These are phyloP conservation scores for Mycena pura DNA, from an alignment of 768 basidiomycete species.

Conservation along the genomic window DNA sequence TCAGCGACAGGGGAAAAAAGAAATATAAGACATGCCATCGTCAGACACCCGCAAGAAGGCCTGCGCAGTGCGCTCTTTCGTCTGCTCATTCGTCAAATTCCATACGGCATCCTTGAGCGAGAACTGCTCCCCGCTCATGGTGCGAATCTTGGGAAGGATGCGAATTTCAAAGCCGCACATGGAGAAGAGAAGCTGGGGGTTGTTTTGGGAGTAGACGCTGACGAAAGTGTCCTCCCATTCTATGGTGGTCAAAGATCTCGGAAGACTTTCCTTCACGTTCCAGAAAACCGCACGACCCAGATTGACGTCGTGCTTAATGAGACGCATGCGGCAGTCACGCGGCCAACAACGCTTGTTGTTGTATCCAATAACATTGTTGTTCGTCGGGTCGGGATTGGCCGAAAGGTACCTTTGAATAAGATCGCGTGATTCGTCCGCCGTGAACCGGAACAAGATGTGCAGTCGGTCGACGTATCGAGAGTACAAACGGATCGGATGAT, in stretches of 20 bases:
- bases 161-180: slow-evolving; percentile 99
- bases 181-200: slow-evolving; percentile 96
- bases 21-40: slow-evolving; percentile 58
- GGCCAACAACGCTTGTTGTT: slow-evolving; percentile 99
- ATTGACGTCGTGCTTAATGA: slow-evolving; percentile 99
- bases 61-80: slow-evolving; percentile 96
- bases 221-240: slow-evolving; percentile 99
- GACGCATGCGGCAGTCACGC: slow-evolving; percentile 96
- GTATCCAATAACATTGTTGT: slow-evolving; percentile 98
- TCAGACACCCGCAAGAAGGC: slow-evolving; percentile 98
- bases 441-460: slow-evolving; percentile 97
- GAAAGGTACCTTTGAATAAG: slow-evolving; percentile 97
- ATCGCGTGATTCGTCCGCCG: slow-evolving; percentile 95
- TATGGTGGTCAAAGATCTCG: slow-evolving; percentile 95
- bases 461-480: slow-evolving; percentile 95
- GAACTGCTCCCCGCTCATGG: slow-evolving; percentile 95
- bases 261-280: slow-evolving; percentile 98
- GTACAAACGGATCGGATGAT: slow-evolving; percentile 97
- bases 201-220: slow-evolving; percentile 96
- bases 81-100: slow-evolving; percentile 97
- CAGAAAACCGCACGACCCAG: slow-evolving; percentile 98
- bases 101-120: slow-evolving; percentile 95
- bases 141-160: slow-evolving; percentile 95
- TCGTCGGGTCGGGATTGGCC: slow-evolving; percentile 97
- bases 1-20: slow-evolving; percentile 3